Conservation (phyloP, 352 stramenopile species). For the Phytopythium kandeliae region DNA sequence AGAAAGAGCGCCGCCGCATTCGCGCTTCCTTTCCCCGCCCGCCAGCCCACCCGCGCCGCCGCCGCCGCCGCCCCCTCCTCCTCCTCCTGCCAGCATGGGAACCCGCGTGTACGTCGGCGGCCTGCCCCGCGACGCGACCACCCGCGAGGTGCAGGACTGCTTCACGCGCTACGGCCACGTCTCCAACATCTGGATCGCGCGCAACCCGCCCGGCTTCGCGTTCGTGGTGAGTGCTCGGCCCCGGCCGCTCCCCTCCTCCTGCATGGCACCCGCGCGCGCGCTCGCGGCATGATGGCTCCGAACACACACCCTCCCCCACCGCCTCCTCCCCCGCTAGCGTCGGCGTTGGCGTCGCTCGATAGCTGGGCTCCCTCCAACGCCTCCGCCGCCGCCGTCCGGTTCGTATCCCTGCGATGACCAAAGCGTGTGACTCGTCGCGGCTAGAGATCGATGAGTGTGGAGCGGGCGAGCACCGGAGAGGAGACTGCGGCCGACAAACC, state of each 20-base stretch:
- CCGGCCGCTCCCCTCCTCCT: conserved; percentile 10
- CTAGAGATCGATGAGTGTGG: neutral
- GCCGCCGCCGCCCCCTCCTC: conserved; percentile 28
- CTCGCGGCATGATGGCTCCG: conserved; percentile 27
- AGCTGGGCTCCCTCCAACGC: neutral
- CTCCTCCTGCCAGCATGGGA: conserved; percentile 34
- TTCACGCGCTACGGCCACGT: conserved; percentile 84
- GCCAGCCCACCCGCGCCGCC: conserved; percentile 31
- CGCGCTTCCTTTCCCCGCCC: too few relatives aligned
- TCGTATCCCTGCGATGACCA: conserved; percentile 1
- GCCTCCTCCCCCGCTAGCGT: neutral
- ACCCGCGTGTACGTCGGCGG: conserved; percentile 82
- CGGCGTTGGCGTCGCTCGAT: neutral
- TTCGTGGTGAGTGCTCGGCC: conserved; percentile 79
- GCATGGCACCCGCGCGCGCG: neutral
- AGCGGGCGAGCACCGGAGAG: neutral
- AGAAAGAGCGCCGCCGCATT: conserved; percentile 9
- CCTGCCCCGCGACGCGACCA: conserved; percentile 73
- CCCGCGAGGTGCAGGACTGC: conserved; percentile 74
- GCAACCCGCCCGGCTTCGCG: conserved; percentile 83
- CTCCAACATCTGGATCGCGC: conserved; percentile 84
- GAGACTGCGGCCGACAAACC: neutral
- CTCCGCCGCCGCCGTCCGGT: neutral
- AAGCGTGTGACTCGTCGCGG: neutral
- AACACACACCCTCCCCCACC: conserved; percentile 8